Conservation (phyloP, 306 rosid genomes). For the Heteromeles arbutifolia region DNA sequence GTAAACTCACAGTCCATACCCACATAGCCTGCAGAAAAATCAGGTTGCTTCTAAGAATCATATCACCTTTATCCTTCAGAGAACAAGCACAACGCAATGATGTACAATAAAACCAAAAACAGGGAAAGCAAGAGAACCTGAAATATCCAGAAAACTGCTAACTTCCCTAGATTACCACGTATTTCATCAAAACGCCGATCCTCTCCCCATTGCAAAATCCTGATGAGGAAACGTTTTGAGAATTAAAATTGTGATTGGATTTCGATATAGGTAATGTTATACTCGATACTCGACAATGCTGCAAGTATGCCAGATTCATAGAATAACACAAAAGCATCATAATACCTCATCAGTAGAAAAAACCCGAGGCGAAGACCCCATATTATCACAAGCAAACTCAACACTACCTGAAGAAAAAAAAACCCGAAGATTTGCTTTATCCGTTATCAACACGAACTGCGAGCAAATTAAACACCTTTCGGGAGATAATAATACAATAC, state of each 20-base stretch:
- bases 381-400: slow-evolving; percentile 63
- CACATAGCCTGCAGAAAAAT: slow-evolving; percentile 68
- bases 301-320: not conserved
- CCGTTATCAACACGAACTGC: not conserved
- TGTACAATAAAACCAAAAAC: slow-evolving; percentile 1
- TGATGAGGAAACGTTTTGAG: slow-evolving; percentile 10
- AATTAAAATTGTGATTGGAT: not conserved
- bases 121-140: slow-evolving; percentile 51
- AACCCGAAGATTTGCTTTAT: not conserved
- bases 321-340: not conserved
- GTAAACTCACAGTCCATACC: slow-evolving; percentile 98
- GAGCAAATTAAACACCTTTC: not conserved
- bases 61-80: not conserved
- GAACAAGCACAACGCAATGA: not conserved
- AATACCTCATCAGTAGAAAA: slow-evolving; percentile 72
- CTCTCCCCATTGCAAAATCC: slow-evolving; percentile 95
- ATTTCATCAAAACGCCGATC: slow-evolving; percentile 89
- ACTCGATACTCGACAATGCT: not conserved
- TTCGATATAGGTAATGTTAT: not conserved
- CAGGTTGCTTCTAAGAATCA: not conserved
- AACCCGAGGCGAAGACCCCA: slow-evolving; percentile 87
- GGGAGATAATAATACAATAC: slow-evolving; percentile 39
- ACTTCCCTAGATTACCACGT: slow-evolving; percentile 64
- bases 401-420: slow-evolving; percentile 43
- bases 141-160: slow-evolving; percentile 89